Conservation (phyloP, 192 early-diverging fungal genomes). For the Podila epicladia region DNA sequence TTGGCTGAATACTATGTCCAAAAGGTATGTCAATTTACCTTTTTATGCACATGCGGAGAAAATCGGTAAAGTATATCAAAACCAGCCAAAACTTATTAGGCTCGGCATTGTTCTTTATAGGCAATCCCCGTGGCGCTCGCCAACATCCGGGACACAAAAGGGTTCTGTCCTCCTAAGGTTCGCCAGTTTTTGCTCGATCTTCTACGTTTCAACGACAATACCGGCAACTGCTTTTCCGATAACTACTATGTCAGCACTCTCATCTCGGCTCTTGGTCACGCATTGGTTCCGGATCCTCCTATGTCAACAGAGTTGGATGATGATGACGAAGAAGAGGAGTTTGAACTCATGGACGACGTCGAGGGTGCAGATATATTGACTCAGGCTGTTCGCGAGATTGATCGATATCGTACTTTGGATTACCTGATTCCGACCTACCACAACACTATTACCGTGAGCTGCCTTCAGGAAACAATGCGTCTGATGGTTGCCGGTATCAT, state of each 20-base stretch:
- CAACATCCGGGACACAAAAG: slow-evolving; percentile 69
- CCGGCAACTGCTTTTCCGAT: slow-evolving; percentile 87
- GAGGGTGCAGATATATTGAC: slow-evolving; percentile 62
- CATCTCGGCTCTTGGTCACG: slow-evolving; percentile 76
- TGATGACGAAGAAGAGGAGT: slow-evolving; percentile 45
- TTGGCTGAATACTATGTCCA: slow-evolving; percentile 93
- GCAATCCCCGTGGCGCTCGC: slow-evolving; percentile 79
- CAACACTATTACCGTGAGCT: slow-evolving; percentile 83
- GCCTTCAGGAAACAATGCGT: slow-evolving; percentile 76
- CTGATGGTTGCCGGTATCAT: slow-evolving; percentile 75
- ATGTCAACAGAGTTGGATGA: slow-evolving; percentile 20
- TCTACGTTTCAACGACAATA: slow-evolving; percentile 94
- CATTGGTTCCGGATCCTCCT: slow-evolving; percentile 61
- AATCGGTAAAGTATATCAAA: too few relatives aligned
- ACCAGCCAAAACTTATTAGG: too few relatives aligned
- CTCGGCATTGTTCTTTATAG: slow-evolving; percentile 21
- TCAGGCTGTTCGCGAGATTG: slow-evolving; percentile 74
- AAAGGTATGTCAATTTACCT: slow-evolving; percentile 53
- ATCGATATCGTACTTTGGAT: slow-evolving; percentile 82
- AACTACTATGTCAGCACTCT: slow-evolving; percentile 79
- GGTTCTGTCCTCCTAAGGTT: slow-evolving; percentile 67
- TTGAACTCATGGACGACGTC: slow-evolving; percentile 48
- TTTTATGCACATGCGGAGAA: too few relatives aligned
- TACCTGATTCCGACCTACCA: slow-evolving; percentile 87
- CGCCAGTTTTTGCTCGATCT: slow-evolving; percentile 78